Percentiles rank a stretch among this genome's conserved stretches.
phyloP scores from a whole-genome alignment of 2,329 filamentous ascomycete species.

The Colletotrichum scovillei region DNA sequence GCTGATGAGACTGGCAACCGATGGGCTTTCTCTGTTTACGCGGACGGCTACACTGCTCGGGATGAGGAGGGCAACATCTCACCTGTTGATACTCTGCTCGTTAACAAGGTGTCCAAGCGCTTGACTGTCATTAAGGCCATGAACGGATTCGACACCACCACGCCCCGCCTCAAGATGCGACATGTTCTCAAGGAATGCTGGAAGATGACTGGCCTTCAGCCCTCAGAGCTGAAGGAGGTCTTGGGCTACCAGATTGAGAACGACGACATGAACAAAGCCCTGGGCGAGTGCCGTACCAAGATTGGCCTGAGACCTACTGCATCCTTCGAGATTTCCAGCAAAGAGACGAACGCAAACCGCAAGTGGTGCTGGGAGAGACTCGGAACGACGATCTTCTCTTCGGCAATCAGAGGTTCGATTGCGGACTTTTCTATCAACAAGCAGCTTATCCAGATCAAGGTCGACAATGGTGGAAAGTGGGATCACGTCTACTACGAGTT shows the following conservation, averaged over 20 bases:
- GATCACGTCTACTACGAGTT: neutral
- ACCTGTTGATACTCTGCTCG: neutral
- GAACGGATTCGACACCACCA: neutral
- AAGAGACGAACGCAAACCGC: neutral
- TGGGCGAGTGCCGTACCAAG: neutral
- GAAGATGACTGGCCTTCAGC: slow-evolving; percentile 1
- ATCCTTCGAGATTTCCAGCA: neutral
- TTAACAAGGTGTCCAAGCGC: neutral
- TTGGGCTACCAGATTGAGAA: neutral
- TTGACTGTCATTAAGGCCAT: slow-evolving; percentile 9
- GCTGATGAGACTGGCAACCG: neutral
- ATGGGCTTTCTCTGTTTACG: slow-evolving; percentile 5
- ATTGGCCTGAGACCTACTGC: fast-evolving
- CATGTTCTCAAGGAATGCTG: slow-evolving; percentile 12
- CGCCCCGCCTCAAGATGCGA: slow-evolving; percentile 2
- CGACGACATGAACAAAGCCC: neutral
- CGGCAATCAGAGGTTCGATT: neutral
- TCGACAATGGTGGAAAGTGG: neutral
- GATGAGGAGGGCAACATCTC: neutral
- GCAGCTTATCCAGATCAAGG: neutral
- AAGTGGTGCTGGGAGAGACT: neutral
- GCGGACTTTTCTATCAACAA: neutral
- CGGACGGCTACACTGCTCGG: neutral
- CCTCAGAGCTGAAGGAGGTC: neutral
- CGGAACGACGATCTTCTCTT: neutral